Base-by-base conservation (phyloP, 441 rosid genomes). In the Erysimum cheiri region DNA sequence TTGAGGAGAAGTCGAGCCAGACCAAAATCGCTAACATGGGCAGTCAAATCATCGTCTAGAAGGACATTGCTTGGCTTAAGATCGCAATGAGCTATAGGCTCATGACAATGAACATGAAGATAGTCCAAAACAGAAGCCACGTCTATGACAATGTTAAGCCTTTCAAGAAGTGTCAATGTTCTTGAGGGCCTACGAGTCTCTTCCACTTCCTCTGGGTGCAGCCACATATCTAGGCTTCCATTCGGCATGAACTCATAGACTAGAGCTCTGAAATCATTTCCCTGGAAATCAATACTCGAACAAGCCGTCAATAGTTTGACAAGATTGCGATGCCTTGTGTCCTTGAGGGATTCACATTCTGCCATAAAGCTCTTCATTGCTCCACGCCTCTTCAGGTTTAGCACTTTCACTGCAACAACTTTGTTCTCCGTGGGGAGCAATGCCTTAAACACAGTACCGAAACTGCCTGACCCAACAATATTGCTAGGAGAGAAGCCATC, bases 401-500 rank as follows among this genome's bases (percentile, higher is more conserved):
- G 36, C 46, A 68, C 82, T 36, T 78, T 78, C 4, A 78, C 65
- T 0, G 78, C 69, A 4, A 75, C 29, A 24, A 14, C 0, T 0
- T 22, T 6, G 13, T 29, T 64, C 2, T 29, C 53, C 1, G 4
- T 1, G 0, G 63, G 22, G 3, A 75, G 41, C 0, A 55, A 6
- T 28, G 68, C 77, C 14, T 50, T 65, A 24, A 64, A 75, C 8
- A 75, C 77, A 1, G 59, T 47, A 5, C 80, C 80, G 64, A 69
- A 81, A 31, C 55, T 64, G 0, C 77, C 68, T 1, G 22, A 28
- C 5, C 80, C 78, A 32, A 76, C 56, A 28, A 69, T 19, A 59
- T 72, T 52, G 11, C 43, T 36, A 0, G 78, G 4, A 29, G 81
- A 71, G 49, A 72, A 81, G 3, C 70, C 64, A 69, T 57, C 12